Conservation (phyloP, 768 basidiomycete species). For the Rhodotorula taiwanensis region DNA sequence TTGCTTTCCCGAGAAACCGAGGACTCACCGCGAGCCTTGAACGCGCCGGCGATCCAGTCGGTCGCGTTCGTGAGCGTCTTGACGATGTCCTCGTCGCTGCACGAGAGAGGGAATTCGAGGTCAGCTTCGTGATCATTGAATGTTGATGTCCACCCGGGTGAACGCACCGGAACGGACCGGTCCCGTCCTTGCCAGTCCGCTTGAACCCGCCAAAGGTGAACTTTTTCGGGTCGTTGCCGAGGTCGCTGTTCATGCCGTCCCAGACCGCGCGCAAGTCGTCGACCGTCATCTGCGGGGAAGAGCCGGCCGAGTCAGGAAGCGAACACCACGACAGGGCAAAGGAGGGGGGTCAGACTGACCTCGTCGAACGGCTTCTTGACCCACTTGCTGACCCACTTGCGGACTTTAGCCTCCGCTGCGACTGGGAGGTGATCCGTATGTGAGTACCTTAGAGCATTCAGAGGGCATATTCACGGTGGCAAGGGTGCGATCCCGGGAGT, state of each 20-base stretch:
- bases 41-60: conserved; percentile 20
- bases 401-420: too few relatives aligned
- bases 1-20: too few relatives aligned
- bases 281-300: conserved; percentile 8
- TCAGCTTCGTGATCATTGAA: background rate
- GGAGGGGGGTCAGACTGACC: too few relatives aligned
- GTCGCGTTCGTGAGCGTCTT: conserved; percentile 20
- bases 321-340: too few relatives aligned
- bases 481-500: too few relatives aligned
- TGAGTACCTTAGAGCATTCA: too few relatives aligned
- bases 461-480: too few relatives aligned
- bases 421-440: too few relatives aligned
- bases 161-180: conserved; percentile 5
- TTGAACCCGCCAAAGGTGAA: conserved; percentile 18
- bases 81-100: conserved; percentile 29
- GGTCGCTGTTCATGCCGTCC: background rate
- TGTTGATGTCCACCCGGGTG: too few relatives aligned
- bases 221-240: conserved; percentile 9
- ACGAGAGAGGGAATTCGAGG: background rate
- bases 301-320: background rate
- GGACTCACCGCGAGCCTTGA: conserved; percentile 20
- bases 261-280: conserved; percentile 8
- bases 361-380: conserved; percentile 21
- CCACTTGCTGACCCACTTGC: conserved; percentile 48
- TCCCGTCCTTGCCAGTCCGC: conserved; percentile 6